phyloP scores from a whole-genome alignment of 495 filamentous ascomycete genomes.

The Aspergillus bertholletiae region DNA sequence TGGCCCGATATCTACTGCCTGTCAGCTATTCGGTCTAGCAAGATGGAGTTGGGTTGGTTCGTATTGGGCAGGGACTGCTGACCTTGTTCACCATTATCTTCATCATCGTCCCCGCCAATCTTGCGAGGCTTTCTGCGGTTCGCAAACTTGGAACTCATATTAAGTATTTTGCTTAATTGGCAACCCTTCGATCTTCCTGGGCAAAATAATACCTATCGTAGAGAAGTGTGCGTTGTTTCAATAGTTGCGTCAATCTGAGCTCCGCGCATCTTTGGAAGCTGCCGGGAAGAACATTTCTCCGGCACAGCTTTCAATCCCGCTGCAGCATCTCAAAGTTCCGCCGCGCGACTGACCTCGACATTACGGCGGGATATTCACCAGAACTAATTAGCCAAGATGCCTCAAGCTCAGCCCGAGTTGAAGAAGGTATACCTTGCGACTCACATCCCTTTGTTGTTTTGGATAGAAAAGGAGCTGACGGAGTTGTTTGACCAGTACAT shows the following conservation, averaged over 20 bases:
- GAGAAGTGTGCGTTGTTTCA: neutral
- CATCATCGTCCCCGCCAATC: conserved; percentile 66
- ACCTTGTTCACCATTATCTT: conserved; percentile 44
- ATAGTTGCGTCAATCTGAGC: neutral
- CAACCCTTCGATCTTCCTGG: neutral
- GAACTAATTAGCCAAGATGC: conserved; percentile 62
- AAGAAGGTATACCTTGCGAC: conserved; percentile 70
- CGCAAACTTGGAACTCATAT: conserved; percentile 64
- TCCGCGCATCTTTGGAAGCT: conserved; percentile 14
- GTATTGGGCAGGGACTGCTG: neutral
- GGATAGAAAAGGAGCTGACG: conserved; percentile 11
- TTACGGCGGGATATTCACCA: conserved; percentile 8
- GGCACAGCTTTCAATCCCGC: conserved; percentile 28
- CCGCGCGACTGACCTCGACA: conserved; percentile 13
- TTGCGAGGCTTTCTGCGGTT: conserved; percentile 71
- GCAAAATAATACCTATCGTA: neutral
- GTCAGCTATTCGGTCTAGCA: conserved; percentile 9
- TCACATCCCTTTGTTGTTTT: neutral
- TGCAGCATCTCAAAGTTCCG: conserved; percentile 28
- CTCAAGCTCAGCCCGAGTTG: conserved; percentile 96
- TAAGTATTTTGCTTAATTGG: neutral
- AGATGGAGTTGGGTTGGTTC: neutral
- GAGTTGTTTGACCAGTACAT: conserved; percentile 70
- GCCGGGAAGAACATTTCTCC: conserved; percentile 35
- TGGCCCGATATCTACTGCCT: conserved; percentile 24